These are phyloP conservation scores for Cordyceps cateniannulata DNA, from an alignment of 2,329 filamentous ascomycete genomes.

Conservation along the genomic window DNA sequence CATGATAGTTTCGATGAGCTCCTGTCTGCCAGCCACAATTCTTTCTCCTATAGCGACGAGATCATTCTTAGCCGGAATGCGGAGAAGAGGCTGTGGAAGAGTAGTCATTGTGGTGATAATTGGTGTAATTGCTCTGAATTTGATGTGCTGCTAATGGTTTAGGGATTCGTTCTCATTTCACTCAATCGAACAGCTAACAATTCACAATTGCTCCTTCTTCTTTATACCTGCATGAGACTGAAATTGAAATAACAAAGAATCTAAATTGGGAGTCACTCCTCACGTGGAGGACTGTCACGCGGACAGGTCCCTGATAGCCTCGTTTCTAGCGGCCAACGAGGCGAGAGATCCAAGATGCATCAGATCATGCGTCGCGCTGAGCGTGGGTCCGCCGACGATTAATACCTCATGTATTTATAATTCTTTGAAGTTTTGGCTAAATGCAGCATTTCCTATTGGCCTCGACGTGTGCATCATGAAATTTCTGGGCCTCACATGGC, in stretches of 20 bases:
- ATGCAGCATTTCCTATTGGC: neutral
- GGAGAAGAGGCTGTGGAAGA: neutral
- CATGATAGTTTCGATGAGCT: conserved; percentile 1
- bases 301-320: neutral
- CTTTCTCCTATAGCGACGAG: neutral
- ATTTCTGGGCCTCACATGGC: neutral
- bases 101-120: neutral
- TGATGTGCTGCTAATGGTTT: neutral
- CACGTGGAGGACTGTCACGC: neutral
- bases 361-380: neutral
- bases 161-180: neutral
- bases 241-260: neutral
- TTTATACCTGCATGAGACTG: too few relatives aligned
- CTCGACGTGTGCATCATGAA: neutral
- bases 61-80: neutral
- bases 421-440: neutral
- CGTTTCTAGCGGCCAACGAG: conserved; percentile 4
- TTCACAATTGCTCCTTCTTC: too few relatives aligned
- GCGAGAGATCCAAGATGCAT: neutral
- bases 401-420: neutral
- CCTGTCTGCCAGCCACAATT: neutral
- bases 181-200: too few relatives aligned
- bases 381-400: neutral
- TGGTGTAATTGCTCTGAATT: neutral
- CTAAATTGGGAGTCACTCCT: neutral